These are phyloP conservation scores for Pinus tabuliformis DNA, from an alignment of 75 land plant species.

Conservation along the genomic window DNA sequence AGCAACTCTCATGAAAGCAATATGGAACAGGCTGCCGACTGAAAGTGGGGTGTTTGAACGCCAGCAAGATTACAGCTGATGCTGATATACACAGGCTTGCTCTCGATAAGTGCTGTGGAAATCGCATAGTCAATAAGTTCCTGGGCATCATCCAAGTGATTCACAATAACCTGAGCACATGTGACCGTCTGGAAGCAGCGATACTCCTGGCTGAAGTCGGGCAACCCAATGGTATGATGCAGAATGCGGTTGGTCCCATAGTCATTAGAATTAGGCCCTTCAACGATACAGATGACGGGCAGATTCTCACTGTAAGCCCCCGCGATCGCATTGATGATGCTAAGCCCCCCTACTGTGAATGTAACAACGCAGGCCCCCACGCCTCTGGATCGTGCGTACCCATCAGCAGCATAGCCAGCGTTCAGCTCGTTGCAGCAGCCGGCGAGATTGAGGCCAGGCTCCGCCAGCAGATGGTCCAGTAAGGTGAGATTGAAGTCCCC, in stretches of 20 bases:
- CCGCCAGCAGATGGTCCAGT: slow-evolving; percentile 52
- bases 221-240: slow-evolving; percentile 49
- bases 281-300: slow-evolving; percentile 50
- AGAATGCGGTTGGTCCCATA: slow-evolving; percentile 52
- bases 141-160: slow-evolving; percentile 57
- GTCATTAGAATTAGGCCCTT: slow-evolving; percentile 56
- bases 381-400: slow-evolving; percentile 50
- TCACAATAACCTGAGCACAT: slow-evolving; percentile 41
- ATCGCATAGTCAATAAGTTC: slow-evolving; percentile 54
- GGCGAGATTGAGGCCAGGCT: slow-evolving; percentile 30
- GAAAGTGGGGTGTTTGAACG: slow-evolving; percentile 45
- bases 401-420: slow-evolving; percentile 70
- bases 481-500: slow-evolving; percentile 61
- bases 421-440: slow-evolving; percentile 77
- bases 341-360: slow-evolving; percentile 65
- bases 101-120: slow-evolving; percentile 43
- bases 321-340: slow-evolving; percentile 58
- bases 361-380: slow-evolving; percentile 65
- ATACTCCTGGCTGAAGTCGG: slow-evolving; percentile 58
- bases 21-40: slow-evolving; percentile 46
- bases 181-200: slow-evolving; percentile 65
- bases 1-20: too few relatives aligned
- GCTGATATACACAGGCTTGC: slow-evolving; percentile 71
- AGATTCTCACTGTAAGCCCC: slow-evolving; percentile 59
- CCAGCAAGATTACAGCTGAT: slow-evolving; percentile 55